Base-by-base conservation (phyloP, 2,329 filamentous ascomycete genomes). In the Alternaria panax region DNA sequence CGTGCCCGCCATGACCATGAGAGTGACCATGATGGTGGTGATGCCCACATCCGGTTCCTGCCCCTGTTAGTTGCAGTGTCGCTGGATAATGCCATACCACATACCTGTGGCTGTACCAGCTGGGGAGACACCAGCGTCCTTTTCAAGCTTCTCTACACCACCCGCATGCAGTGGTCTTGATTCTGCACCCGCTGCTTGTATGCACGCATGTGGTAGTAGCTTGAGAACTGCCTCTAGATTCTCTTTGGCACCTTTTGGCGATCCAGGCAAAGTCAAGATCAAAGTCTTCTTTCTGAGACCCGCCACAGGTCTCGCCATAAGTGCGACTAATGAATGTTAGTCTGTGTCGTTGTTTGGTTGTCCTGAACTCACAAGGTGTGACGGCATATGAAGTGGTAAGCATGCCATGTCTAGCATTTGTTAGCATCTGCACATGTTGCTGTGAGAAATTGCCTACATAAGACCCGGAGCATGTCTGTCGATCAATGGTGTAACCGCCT, bases 261-360 rank as follows among this genome's bases (percentile, higher is more conserved):
- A 98, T 1, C 95, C 95, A 0, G 95, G 95, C 4, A 99, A 82
- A 0, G 95, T 99, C 62, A 97, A 80, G 24, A 99, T 90, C 52
- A 99, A 79, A 1, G 92, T 90, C 60, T 88, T 88, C 63, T 94
- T 89, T 30, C 95, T 85, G 3, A 96, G 88, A 3, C 95, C 95
- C 22, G 95, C 95, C 12, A 96, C 91, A 5, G 95, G 95, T 45
- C 95, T 87, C 51, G 95, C 92, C 95, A 99, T 99, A 82, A 97
- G 90, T 43, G 95, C 95, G 80, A 99, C 93, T 96, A 36, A 66
- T 46, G 70, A 51, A 8, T 7, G 40, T 78, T 42, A 75, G 69
- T 40, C 51, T 25, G n/a, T 45, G 22, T 54, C 25, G 7, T 32
- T 51, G 14, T 16, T 57, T 18, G 16, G 18, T 28, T 32, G n/a